Base-by-base conservation (phyloP, 2,329 filamentous ascomycete genomes). In the Fusarium hainanense region DNA sequence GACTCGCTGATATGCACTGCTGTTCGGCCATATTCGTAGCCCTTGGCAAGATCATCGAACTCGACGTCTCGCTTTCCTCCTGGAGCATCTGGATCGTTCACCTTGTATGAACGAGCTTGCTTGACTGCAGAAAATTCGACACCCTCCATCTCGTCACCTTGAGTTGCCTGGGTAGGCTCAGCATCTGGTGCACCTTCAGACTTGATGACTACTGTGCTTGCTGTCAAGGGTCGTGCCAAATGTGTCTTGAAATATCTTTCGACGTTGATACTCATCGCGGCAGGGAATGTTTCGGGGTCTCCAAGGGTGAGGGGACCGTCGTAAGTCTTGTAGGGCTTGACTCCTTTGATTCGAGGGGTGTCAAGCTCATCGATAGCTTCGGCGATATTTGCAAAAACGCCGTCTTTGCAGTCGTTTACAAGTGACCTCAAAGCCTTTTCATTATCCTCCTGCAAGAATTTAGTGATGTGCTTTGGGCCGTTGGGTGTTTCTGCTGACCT, bases 221-320 rank as follows among this genome's bases (percentile, higher is more conserved):
- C 93, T 11, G 91, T 86, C 4, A 90, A 89, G 2, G 94, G 87
- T 65, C 87, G 88, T 10, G 93, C 93, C 28, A 91, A 82, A 79
- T 94, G 93, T 1, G 92, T 96, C 78, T 92, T 92, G 73, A 94
- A 95, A 78, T 97, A 99, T 58, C 96, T 89, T 79, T 98, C 94
- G 2, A 99, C 91, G 59, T 93, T 90, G 75, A 99, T 97, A 23
- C 86, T 88, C 75, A 98, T 81, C 2, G 94, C 92, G 18, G 90
- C 89, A 5, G 92, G 87, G 73, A 93, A 94, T 20, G 87, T 86
- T n/a, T 86, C 82, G 0, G 90, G 87, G 71, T 98, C 88, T 6
- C 96, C 96, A 4, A 99, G 86, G 0, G 89, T 93, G 28, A 99
- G 85, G 4, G 86, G 82, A 2, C 95, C 95, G 72, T 92, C 93